Conservation (phyloP, 257 asterid genomes). For the Fraxinus anomala region DNA sequence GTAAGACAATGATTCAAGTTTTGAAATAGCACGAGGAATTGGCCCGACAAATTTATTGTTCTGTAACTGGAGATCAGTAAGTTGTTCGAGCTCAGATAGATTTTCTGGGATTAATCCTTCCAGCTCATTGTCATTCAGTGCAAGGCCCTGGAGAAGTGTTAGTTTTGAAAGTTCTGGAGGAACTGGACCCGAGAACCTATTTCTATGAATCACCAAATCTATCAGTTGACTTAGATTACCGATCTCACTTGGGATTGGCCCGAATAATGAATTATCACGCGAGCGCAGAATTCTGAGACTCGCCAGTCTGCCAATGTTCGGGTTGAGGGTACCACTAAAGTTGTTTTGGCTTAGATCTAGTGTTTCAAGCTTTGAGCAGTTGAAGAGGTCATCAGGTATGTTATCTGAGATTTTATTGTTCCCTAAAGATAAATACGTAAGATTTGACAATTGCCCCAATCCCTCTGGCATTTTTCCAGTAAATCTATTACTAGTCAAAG, state of each 20-base stretch:
- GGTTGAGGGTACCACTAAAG: slow-evolving; percentile 46
- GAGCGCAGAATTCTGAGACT: slow-evolving; percentile 49
- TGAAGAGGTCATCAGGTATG: slow-evolving; percentile 64
- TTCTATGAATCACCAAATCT: slow-evolving; percentile 47
- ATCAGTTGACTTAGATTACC: slow-evolving; percentile 52
- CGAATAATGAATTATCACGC: slow-evolving; percentile 39
- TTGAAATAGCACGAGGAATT: slow-evolving; percentile 53
- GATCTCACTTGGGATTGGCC: slow-evolving; percentile 65
- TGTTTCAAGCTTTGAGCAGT: slow-evolving; percentile 52
- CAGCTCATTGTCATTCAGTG: slow-evolving; percentile 44
- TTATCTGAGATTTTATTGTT: slow-evolving; percentile 48
- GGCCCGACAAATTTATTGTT: slow-evolving; percentile 54
- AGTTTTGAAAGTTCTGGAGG: slow-evolving; percentile 65
- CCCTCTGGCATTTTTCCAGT: slow-evolving; percentile 59
- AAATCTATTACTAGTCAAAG: slow-evolving; percentile 41
- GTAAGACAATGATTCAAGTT: slow-evolving; percentile 48
- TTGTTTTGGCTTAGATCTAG: slow-evolving; percentile 48
- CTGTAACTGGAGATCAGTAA: slow-evolving; percentile 55
- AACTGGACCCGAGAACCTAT: slow-evolving; percentile 58
- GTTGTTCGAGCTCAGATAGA: slow-evolving; percentile 50
- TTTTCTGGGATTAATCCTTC: slow-evolving; percentile 60
- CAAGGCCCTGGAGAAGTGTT: slow-evolving; percentile 60
- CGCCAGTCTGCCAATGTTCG: slow-evolving; percentile 46
- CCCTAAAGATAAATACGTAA: slow-evolving; percentile 52
- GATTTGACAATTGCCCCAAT: slow-evolving; percentile 47